phyloP scores from a whole-genome alignment of 202 grass and related monocot species.

The Setaria italica region DNA sequence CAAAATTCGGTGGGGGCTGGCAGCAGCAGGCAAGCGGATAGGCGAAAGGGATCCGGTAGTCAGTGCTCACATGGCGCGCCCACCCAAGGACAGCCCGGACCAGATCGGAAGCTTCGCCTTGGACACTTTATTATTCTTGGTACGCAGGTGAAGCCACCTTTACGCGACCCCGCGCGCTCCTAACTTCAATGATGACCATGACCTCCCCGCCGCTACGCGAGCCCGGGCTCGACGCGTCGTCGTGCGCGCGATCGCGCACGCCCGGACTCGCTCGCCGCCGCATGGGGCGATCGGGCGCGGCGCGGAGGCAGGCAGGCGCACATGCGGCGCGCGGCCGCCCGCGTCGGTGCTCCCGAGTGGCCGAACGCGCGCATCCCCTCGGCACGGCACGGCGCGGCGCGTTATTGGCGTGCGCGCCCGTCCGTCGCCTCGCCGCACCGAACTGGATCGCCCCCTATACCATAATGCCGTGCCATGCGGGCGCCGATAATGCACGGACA shows the following conservation, averaged over 20 bases:
- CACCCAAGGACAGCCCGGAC: background rate
- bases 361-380: background rate
- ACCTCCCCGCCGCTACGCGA: background rate
- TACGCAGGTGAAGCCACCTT: conserved; percentile 39
- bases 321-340: conserved; percentile 28
- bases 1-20: background rate
- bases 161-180: conserved; percentile 19
- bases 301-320: conserved; percentile 18
- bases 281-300: background rate
- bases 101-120: conserved; percentile 56
- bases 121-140: conserved; percentile 35
- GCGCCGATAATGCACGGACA: background rate
- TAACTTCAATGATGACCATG: conserved; percentile 3
- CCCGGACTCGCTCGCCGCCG: background rate
- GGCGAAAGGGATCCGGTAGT: background rate
- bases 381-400: background rate
- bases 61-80: conserved; percentile 40
- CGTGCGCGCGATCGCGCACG: conserved; percentile 3
- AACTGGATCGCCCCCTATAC: background rate
- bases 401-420: background rate
- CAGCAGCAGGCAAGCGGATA: background rate
- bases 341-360: conserved; percentile 48
- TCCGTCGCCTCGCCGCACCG: conserved; percentile 18
- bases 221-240: conserved; percentile 30
- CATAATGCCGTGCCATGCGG: conserved; percentile 26